Percentiles rank a stretch among this genome's conserved stretches.
Conservation (phyloP, 352 stramenopile species). For the Phytophthora meadii region DNA sequence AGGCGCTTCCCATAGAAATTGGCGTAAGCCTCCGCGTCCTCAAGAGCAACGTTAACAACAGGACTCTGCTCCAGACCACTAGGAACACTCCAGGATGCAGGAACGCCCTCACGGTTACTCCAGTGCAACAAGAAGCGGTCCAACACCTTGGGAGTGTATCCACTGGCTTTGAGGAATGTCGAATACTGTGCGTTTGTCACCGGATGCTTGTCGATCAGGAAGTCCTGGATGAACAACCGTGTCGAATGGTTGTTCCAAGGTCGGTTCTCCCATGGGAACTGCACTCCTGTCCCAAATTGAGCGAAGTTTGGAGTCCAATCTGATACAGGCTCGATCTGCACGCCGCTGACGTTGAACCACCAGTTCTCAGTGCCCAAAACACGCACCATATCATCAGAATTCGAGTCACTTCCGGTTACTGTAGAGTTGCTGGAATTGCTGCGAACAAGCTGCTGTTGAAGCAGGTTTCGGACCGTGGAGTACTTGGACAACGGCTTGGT, state of each 20-base stretch:
- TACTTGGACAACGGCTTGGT: conserved; percentile 52
- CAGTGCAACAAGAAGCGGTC: conserved; percentile 82
- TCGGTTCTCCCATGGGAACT: conserved; percentile 84
- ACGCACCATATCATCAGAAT: conserved; percentile 47
- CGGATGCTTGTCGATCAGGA: conserved; percentile 74
- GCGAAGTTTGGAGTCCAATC: conserved; percentile 69
- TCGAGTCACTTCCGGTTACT: too few relatives aligned
- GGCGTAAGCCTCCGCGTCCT: conserved; percentile 78
- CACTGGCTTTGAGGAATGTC: conserved; percentile 58
- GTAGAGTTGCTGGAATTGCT: conserved; percentile 11
- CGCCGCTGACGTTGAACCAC: conserved; percentile 84
- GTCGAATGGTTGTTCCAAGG: conserved; percentile 84
- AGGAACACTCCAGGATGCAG: conserved; percentile 59
- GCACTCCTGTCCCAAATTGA: conserved; percentile 73
- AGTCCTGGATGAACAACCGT: conserved; percentile 68
- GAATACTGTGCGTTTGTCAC: conserved; percentile 82
- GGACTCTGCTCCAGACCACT: conserved; percentile 55
- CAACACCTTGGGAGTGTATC: conserved; percentile 62
- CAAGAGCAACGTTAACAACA: conserved; percentile 76
- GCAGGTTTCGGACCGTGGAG: conserved; percentile 43
- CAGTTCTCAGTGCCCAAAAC: conserved; percentile 57
- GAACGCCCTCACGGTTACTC: conserved; percentile 47
- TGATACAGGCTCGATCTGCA: conserved; percentile 82
- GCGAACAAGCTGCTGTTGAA: conserved; percentile 49
- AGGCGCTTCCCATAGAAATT: conserved; percentile 77